Percentiles rank a stretch among this genome's conserved stretches.
Evolutionary conservation across 1,139 yeast species (phyloP).

Genomic region (Pichia sp.): DNA sequence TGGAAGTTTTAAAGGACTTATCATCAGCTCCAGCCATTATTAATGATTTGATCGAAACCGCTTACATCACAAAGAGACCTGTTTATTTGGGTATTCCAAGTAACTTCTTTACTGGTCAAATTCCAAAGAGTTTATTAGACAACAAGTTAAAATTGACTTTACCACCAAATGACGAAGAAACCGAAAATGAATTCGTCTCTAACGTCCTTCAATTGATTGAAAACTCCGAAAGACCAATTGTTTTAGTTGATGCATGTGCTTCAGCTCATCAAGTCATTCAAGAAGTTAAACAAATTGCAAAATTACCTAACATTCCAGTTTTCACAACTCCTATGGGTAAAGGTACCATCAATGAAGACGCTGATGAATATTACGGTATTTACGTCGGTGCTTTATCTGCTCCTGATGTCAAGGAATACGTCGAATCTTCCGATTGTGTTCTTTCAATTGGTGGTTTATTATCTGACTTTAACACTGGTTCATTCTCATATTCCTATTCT

Average conservation of each 20-base stretch:
- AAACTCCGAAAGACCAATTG: constrained; percentile 58
- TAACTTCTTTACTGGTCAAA: constrained; percentile 60
- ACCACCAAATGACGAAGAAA: constrained; percentile 56
- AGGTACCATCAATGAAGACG: constrained; percentile 65
- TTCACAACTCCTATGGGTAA: constrained; percentile 91
- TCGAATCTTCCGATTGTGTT: constrained; percentile 70
- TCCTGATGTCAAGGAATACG: constrained; percentile 69
- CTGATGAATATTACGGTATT: constrained; percentile 77
- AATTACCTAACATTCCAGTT: constrained; percentile 70
- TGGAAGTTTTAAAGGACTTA: constrained; percentile 55
- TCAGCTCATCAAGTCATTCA: constrained; percentile 61
- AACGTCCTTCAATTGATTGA: constrained; percentile 43
- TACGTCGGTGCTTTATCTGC: constrained; percentile 74
- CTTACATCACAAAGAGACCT: constrained; percentile 69
- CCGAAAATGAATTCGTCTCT: constrained; percentile 66
- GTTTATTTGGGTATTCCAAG: constrained; percentile 81
- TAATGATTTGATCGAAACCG: constrained; percentile 68
- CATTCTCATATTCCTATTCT: constrained; percentile 73
- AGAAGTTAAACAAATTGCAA: constrained; percentile 57
- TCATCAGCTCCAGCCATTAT: constrained; percentile 57
- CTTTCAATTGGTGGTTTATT: constrained; percentile 74
- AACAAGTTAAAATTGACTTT: constrained; percentile 44
- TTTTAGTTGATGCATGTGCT: constrained; percentile 84
- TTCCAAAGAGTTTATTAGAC: constrained; percentile 45
- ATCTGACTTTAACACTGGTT: constrained; percentile 87